Conservation (phyloP, 208 protist species). For the Endotrypanum monterogeii region DNA sequence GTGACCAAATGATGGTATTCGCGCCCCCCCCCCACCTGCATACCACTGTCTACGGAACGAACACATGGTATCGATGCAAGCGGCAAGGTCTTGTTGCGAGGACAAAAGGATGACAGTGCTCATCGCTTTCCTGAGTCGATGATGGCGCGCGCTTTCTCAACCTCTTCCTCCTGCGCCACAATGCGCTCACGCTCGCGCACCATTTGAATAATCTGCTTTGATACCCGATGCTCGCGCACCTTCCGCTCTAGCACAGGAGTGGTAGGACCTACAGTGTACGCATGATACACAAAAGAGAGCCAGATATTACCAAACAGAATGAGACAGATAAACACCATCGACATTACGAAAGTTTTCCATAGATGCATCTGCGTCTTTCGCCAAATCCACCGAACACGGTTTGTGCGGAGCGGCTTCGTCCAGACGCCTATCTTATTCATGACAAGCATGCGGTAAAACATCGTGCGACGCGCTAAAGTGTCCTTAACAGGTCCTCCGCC, state of each 20-base stretch:
- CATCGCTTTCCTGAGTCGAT: slow-evolving; percentile 69
- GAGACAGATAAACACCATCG: slow-evolving; percentile 81
- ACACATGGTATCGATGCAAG: not conserved
- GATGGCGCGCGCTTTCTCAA: slow-evolving; percentile 51
- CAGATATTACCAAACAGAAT: slow-evolving; percentile 86
- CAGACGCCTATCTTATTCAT: slow-evolving; percentile 85
- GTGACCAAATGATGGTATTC: not conserved
- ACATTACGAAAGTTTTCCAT: slow-evolving; percentile 89
- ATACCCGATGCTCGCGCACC: slow-evolving; percentile 88
- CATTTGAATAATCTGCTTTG: slow-evolving; percentile 92
- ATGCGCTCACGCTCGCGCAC: slow-evolving; percentile 86
- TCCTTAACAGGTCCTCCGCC: slow-evolving; percentile 81
- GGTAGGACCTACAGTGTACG: slow-evolving; percentile 85
- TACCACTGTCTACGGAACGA: not conserved
- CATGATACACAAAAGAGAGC: slow-evolving; percentile 88
- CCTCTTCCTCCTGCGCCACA: slow-evolving; percentile 66
- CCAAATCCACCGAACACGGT: slow-evolving; percentile 80
- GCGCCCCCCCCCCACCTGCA: no score
- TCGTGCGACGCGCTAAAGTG: slow-evolving; percentile 75
- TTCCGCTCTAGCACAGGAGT: slow-evolving; percentile 90
- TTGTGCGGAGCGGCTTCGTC: slow-evolving; percentile 88
- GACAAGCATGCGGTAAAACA: slow-evolving; percentile 87
- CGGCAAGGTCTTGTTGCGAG: no score
- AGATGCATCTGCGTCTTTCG: slow-evolving; percentile 85
- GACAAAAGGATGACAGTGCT: not conserved